Percentiles rank a stretch among this genome's conserved stretches.
These are phyloP conservation scores for Globisporangium abappressorium DNA, from an alignment of 352 stramenopile genomes.

Conservation along the genomic window DNA sequence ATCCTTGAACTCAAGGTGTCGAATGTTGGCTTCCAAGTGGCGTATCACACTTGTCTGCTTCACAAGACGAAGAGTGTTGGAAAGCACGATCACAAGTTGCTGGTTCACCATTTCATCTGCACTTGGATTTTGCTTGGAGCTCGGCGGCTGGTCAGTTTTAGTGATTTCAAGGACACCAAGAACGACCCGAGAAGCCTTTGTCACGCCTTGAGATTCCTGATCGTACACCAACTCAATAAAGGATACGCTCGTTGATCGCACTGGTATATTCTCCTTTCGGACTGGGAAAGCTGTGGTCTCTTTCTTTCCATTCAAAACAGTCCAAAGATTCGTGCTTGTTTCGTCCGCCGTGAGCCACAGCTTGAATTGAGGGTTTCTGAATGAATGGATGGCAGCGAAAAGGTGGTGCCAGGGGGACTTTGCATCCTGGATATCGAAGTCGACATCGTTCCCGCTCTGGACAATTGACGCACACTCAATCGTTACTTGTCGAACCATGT, in stretches of 20 bases:
- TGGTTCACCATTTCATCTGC: not conserved
- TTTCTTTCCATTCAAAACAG: not conserved
- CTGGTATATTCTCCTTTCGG: not conserved
- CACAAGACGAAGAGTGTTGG: not conserved
- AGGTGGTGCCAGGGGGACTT: not conserved
- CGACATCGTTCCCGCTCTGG: not conserved
- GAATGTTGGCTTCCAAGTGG: not conserved
- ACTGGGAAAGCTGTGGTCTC: not conserved
- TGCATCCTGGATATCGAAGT: not conserved
- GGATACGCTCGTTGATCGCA: not conserved
- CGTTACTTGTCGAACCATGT: not conserved
- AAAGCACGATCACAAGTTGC: constrained; percentile 4
- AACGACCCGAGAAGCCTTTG: not conserved
- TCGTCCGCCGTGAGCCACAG: constrained; percentile 9
- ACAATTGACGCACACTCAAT: not conserved
- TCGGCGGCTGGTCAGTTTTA: not conserved
- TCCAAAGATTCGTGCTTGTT: not conserved
- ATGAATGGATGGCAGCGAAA: not conserved
- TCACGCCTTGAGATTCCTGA: not conserved
- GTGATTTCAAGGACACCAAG: not conserved
- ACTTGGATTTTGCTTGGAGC: too few species aligned
- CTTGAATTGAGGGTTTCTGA: not conserved
- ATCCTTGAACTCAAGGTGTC: not conserved
- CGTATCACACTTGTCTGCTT: not conserved
- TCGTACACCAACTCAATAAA: not conserved